Percentiles rank a stretch among this genome's conserved stretches.
Evolutionary conservation across 2,329 filamentous ascomycete species (phyloP).

Genomic region (Trichophyton schoenleinii): DNA sequence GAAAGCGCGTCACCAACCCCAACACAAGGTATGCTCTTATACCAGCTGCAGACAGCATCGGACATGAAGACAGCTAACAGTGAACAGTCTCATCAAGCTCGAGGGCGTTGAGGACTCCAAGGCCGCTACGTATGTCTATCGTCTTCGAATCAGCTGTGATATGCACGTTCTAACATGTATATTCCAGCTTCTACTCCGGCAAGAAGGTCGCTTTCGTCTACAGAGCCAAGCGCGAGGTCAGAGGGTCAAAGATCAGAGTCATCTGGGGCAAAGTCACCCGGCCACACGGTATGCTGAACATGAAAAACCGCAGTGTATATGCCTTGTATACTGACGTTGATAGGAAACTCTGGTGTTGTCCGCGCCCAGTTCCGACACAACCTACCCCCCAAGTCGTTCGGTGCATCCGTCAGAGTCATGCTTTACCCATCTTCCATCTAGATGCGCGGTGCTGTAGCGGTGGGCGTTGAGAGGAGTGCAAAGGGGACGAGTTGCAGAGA

Average conservation of each 20-base stretch:
- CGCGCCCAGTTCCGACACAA: constrained; percentile 94
- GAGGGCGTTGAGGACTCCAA: constrained; percentile 89
- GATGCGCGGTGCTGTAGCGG: constrained; percentile 22
- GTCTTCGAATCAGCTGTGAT: too few species aligned
- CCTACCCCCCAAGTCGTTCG: constrained; percentile 92
- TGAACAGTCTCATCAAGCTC: constrained; percentile 76
- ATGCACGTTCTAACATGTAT: constrained; percentile 5
- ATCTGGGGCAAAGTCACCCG: constrained; percentile 99
- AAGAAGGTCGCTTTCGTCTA: constrained; percentile 99
- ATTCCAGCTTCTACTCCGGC: constrained; percentile 73
- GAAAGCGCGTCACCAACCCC: constrained; percentile 81
- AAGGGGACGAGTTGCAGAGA: background rate
- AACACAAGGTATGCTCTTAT: constrained; percentile 47
- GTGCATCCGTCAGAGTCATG: constrained; percentile 92
- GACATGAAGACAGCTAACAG: background rate
- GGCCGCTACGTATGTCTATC: constrained; percentile 58
- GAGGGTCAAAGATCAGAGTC: constrained; percentile 95
- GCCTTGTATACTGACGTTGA: background rate
- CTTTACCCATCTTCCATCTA: constrained; percentile 97
- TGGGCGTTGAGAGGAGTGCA: background rate
- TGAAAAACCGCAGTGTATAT: background rate
- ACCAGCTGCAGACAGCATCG: background rate
- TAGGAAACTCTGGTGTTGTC: constrained; percentile 95
- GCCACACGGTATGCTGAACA: constrained; percentile 62
- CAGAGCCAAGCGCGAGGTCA: constrained; percentile 85